phyloP scores from a whole-genome alignment of 2,329 filamentous ascomycete genomes.

The Calonectria henricotiae region DNA sequence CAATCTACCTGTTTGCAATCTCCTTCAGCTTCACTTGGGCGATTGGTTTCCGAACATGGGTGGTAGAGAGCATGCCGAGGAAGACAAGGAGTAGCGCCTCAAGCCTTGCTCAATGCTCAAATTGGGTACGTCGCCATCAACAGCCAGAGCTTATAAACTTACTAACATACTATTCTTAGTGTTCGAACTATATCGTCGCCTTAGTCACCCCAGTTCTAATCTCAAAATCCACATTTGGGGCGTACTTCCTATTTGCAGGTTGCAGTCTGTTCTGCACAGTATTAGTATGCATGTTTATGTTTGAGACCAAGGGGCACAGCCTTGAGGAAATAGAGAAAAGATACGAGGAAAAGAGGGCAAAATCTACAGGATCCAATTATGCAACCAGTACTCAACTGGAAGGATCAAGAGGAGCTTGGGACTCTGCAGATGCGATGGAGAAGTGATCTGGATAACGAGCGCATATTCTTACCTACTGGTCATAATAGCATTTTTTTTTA shows the following conservation, averaged over 20 bases:
- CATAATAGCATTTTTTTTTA: no score
- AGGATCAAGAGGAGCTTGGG: not conserved
- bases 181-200: slow-evolving; percentile 65
- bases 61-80: slow-evolving; percentile 72
- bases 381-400: not conserved
- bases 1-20: slow-evolving; percentile 67
- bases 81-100: slow-evolving; percentile 70
- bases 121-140: slow-evolving; percentile 60
- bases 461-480: no score
- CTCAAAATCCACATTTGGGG: slow-evolving; percentile 59
- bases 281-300: slow-evolving; percentile 60
- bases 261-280: slow-evolving; percentile 59
- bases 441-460: no score
- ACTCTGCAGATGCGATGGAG: not conserved
- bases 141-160: no score
- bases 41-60: slow-evolving; percentile 69
- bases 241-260: slow-evolving; percentile 65
- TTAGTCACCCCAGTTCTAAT: slow-evolving; percentile 63
- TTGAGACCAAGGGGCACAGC: slow-evolving; percentile 61
- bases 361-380: not conserved
- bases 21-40: slow-evolving; percentile 68
- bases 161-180: slow-evolving; percentile 41
- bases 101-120: slow-evolving; percentile 69
- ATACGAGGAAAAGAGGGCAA: slow-evolving; percentile 26
- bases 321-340: slow-evolving; percentile 59